Percentiles rank a stretch among this genome's conserved stretches.
phyloP scores from a whole-genome alignment of 2,329 filamentous ascomycete species.

The Fonsecaea pugnacius region DNA sequence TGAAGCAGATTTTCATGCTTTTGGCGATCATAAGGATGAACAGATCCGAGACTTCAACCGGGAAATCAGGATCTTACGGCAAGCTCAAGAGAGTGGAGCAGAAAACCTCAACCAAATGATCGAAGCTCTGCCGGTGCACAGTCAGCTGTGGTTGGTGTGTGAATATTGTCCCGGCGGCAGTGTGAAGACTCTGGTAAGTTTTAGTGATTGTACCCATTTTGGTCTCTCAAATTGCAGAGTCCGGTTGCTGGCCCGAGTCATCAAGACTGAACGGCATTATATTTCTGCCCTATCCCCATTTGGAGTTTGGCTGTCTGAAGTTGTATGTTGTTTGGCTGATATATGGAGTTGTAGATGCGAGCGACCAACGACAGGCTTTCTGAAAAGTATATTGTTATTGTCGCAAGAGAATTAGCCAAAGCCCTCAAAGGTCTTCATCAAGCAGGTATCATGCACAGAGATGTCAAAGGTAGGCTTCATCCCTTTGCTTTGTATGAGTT shows the following conservation, averaged over 20 bases:
- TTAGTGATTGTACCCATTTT: constrained; percentile 50
- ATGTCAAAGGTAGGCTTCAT: constrained; percentile 61
- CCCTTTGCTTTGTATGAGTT: neutral
- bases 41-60: constrained; percentile 62
- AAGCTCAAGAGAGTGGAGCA: constrained; percentile 65
- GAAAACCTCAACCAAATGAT: constrained; percentile 68
- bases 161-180: constrained; percentile 71
- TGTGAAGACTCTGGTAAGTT: constrained; percentile 58
- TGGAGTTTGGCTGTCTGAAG: constrained; percentile 35
- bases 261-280: neutral
- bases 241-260: neutral
- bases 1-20: constrained; percentile 52
- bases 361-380: constrained; percentile 57
- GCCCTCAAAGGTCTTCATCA: constrained; percentile 67
- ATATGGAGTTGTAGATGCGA: constrained; percentile 43
- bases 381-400: constrained; percentile 66
- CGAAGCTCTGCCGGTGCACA: constrained; percentile 66
- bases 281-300: neutral
- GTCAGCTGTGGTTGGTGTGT: constrained; percentile 68
- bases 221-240: neutral
- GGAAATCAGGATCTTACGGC: constrained; percentile 66
- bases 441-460: constrained; percentile 68
- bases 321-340: neutral
- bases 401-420: constrained; percentile 66
- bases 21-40: constrained; percentile 53